phyloP scores from a whole-genome alignment of 345 rosid species.

The Erucastrum elatum region DNA sequence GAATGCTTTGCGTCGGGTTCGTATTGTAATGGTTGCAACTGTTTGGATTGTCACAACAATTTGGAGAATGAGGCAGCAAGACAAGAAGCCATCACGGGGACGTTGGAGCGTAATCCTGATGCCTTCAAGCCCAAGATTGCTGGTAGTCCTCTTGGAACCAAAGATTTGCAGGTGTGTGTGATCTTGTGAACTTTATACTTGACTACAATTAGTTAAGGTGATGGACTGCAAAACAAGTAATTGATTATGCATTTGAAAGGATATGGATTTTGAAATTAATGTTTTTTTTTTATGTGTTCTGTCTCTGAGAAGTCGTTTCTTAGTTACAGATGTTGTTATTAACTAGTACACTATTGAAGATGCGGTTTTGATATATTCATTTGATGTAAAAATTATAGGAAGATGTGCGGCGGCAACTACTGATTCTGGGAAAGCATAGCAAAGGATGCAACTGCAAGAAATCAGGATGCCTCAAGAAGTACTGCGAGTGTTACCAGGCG shows the following conservation, averaged over 20 bases:
- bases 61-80: constrained; percentile 58
- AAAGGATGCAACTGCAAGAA: constrained; percentile 93
- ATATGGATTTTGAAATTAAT: too few species aligned
- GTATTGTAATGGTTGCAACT: constrained; percentile 79
- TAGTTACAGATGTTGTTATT: too few species aligned
- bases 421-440: constrained; percentile 65
- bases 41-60: constrained; percentile 73
- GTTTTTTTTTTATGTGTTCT: too few species aligned
- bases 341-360: neutral
- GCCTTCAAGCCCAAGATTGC: constrained; percentile 80
- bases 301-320: too few species aligned
- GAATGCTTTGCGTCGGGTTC: constrained; percentile 85
- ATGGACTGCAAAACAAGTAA: neutral
- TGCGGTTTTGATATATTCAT: neutral
- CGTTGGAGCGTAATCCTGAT: constrained; percentile 70
- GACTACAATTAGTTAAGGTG: neutral
- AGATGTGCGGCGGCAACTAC: constrained; percentile 43
- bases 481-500: constrained; percentile 92
- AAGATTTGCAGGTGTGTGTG: constrained; percentile 44
- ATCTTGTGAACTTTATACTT: constrained; percentile 8
- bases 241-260: too few species aligned
- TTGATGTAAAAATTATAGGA: constrained; percentile 42
- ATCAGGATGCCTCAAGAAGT: constrained; percentile 89
- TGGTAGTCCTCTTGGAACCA: constrained; percentile 55
- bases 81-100: constrained; percentile 57